Percentiles rank a stretch among this genome's conserved stretches.
Evolutionary conservation across 2,329 filamentous ascomycete species (phyloP).

Genomic region (Aplosporella prunicola): DNA sequence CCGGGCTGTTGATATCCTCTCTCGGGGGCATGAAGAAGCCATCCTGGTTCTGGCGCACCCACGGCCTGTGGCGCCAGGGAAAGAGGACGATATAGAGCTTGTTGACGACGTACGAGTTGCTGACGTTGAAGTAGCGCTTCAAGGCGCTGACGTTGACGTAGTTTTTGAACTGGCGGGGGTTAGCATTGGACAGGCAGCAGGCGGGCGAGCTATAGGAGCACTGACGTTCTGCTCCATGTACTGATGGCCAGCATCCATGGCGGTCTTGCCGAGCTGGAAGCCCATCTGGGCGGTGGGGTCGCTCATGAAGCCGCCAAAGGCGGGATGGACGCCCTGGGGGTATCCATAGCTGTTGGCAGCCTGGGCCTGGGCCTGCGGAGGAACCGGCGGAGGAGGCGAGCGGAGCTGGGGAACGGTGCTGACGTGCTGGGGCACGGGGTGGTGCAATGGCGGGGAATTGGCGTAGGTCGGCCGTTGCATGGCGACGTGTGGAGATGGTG

Average conservation of each 20-base stretch:
- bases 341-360: slow-evolving; percentile 62
- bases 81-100: slow-evolving; percentile 92
- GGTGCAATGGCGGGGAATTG: slow-evolving; percentile 81
- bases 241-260: slow-evolving; percentile 83
- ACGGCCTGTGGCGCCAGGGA: slow-evolving; percentile 94
- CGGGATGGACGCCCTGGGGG: slow-evolving; percentile 58
- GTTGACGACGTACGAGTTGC: slow-evolving; percentile 89
- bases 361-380: slow-evolving; percentile 66
- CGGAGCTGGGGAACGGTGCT: slow-evolving; percentile 95
- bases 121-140: slow-evolving; percentile 99
- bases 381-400: slow-evolving; percentile 78
- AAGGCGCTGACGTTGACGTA: slow-evolving; percentile 88
- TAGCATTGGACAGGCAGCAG: too few relatives aligned
- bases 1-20: slow-evolving; percentile 93
- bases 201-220: too few relatives aligned
- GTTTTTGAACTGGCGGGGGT: slow-evolving; percentile 52
- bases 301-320: slow-evolving; percentile 88
- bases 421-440: slow-evolving; percentile 80
- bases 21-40: slow-evolving; percentile 80
- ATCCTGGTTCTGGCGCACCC: slow-evolving; percentile 81
- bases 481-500: slow-evolving; percentile 20
- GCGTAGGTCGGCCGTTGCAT: slow-evolving; percentile 86
- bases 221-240: slow-evolving; percentile 91
- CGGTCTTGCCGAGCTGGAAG: slow-evolving; percentile 85
- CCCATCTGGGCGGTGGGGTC: slow-evolving; percentile 93